Percentiles rank a stretch among this genome's conserved stretches.
Conservation (phyloP, 1,139 yeast genomes). For the Yamadazyma triangularis region DNA sequence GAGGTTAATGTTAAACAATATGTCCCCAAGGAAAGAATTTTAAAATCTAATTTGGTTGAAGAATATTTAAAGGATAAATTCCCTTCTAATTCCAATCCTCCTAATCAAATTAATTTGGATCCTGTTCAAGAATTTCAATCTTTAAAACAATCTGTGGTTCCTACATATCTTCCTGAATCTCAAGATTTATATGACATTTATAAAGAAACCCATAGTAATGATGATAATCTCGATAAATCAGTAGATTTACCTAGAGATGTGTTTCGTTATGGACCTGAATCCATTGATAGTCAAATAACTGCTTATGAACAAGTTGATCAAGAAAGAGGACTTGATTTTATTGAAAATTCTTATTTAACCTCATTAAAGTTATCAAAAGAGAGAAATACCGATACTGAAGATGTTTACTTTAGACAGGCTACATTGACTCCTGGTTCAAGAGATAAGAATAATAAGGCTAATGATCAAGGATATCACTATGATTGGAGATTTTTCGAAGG, state of each 20-base stretch:
- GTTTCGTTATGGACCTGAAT: slow-evolving; percentile 16
- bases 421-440: slow-evolving; percentile 11
- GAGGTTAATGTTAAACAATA: slow-evolving; percentile 19
- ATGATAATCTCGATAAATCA: slow-evolving; percentile 6
- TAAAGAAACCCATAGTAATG: slow-evolving; percentile 11
- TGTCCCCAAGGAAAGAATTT: slow-evolving; percentile 14
- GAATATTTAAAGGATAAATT: slow-evolving; percentile 15
- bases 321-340: slow-evolving; percentile 4
- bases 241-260: slow-evolving; percentile 13
- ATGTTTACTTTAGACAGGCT: slow-evolving; percentile 19
- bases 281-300: slow-evolving; percentile 14
- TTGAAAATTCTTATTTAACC: slow-evolving; percentile 16
- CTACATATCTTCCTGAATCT: slow-evolving; percentile 7
- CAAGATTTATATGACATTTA: slow-evolving; percentile 18
- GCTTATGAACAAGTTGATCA: slow-evolving; percentile 11
- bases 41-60: slow-evolving; percentile 22
- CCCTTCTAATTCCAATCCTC: slow-evolving; percentile 5
- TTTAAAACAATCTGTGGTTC: slow-evolving; percentile 9
- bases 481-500: slow-evolving; percentile 71
- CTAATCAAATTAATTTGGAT: slow-evolving; percentile 12
- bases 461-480: slow-evolving; percentile 50
- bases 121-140: slow-evolving; percentile 15
- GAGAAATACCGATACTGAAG: slow-evolving; percentile 15
- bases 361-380: slow-evolving; percentile 18
- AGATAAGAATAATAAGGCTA: slow-evolving; percentile 13